Percentiles rank a stretch among this genome's conserved stretches.
These are phyloP conservation scores for Coemansia aciculifera DNA, from an alignment of 192 early-diverging fungal genomes.

Conservation along the genomic window DNA sequence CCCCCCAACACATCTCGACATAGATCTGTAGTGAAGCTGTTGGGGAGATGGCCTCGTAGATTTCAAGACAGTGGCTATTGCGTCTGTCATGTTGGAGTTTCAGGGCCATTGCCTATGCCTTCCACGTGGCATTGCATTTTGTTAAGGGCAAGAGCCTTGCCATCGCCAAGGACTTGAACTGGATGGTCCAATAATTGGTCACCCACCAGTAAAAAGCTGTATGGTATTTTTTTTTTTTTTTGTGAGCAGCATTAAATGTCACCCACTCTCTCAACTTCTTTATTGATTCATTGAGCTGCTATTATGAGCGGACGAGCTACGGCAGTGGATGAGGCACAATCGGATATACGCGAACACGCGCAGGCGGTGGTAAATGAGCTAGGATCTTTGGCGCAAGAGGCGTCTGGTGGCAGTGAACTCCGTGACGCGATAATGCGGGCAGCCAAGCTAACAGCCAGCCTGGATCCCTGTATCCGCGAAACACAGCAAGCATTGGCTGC, in stretches of 20 bases:
- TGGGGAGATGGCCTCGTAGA: not conserved
- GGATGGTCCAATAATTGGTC: not conserved
- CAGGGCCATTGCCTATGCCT: not conserved
- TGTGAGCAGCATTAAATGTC: not conserved
- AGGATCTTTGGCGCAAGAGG: constrained; percentile 40
- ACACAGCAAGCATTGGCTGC: constrained; percentile 41
- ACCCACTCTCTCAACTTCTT: not conserved
- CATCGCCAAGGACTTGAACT: too few species aligned
- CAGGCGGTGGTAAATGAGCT: constrained; percentile 35
- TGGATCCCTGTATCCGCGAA: constrained; percentile 35
- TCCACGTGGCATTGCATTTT: not conserved
- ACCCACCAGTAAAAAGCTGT: not conserved
- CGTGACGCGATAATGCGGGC: constrained; percentile 34
- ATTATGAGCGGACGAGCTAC: constrained; percentile 16
- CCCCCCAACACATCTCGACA: too few species aligned
- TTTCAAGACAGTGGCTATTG: not conserved
- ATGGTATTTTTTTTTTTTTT: not conserved
- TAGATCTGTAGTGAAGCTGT: too few species aligned
- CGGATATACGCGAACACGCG: constrained; percentile 47
- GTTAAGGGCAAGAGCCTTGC: not conserved
- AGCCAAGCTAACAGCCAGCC: constrained; percentile 35
- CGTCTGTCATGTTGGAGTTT: not conserved
- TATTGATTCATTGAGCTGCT: not conserved
- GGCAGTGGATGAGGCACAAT: constrained; percentile 40
- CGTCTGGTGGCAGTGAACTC: constrained; percentile 46